Base-by-base conservation (phyloP, 352 stramenopile genomes). In the Globisporangium abappressorium region DNA sequence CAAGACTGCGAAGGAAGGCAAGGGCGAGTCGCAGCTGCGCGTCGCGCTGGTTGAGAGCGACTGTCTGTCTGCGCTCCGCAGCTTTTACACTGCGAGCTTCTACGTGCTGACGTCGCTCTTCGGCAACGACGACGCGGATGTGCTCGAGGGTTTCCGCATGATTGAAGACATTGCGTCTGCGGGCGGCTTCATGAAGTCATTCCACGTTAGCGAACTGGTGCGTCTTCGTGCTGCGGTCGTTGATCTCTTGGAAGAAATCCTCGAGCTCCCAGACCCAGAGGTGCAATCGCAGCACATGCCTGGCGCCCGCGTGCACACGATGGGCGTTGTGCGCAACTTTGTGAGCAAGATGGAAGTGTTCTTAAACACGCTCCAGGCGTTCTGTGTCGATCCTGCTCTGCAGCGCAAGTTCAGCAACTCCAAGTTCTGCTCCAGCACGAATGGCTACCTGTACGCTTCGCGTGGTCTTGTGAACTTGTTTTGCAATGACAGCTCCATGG, bases 281-380 rank as follows among this genome's bases (percentile, higher is more conserved):
- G 75, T 79, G 14, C 78, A 77, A 66, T 93, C 84, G 4, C 84
- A 88, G 69, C 84, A 93, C 60, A 80, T 93, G 38, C 79, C 76
- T 7, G 79, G 81, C 15, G 77, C 80, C 0, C 77, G 74, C 46
- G 82, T 94, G 15, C 87, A 95, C 68, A 87, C 86, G 24, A 86
- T 95, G 66, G 87, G 87, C 61, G 82, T 94, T 43, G 91, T 92
- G 33, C 87, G 87, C 61, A 95, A 94, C 80, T 95, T 95, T 80
- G 87, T 95, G n/a, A 79, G 66, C 49, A 94, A 95, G 77, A 95
- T 92, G 85, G 87, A 95, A 43, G 71, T 71, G 1, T 88, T 95
- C 61, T 60, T 95, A 24, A 89, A 79, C 46, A 71, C 69, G 3
- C 69, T 95, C 2, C 84, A 90, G 58, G 69, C 69, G 24, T 95